phyloP scores from a whole-genome alignment of 805 yeast species.

The Lipomyces yamanashiensis region DNA sequence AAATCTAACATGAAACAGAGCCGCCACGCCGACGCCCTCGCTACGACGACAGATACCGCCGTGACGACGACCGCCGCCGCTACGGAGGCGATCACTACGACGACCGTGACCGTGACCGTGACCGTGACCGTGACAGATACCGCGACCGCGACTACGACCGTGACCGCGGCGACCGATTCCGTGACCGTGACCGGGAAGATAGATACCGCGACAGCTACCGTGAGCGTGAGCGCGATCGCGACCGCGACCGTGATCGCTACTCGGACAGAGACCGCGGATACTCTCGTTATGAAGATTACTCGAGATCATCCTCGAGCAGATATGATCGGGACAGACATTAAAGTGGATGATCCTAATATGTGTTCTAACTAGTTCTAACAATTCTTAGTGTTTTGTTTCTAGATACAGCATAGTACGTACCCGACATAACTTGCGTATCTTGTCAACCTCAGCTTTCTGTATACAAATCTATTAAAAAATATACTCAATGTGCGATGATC shows the following conservation, averaged over 20 bases:
- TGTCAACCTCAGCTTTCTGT: too few relatives aligned
- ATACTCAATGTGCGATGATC: too few relatives aligned
- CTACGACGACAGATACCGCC: constrained; percentile 29
- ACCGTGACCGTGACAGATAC: constrained; percentile 25
- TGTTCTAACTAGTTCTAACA: background rate
- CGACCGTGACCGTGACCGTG: constrained; percentile 32
- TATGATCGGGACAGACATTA: constrained; percentile 15
- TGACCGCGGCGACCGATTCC: constrained; percentile 25
- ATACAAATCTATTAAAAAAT: too few relatives aligned
- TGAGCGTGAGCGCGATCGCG: constrained; percentile 20
- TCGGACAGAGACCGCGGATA: constrained; percentile 22
- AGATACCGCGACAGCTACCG: constrained; percentile 18
- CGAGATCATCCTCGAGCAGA: constrained; percentile 10
- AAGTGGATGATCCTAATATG: background rate
- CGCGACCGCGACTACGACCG: constrained; percentile 18
- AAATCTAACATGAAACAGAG: background rate
- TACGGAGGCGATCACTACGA: constrained; percentile 26
- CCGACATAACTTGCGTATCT: too few relatives aligned
- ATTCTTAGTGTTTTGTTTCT: background rate
- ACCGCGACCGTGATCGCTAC: constrained; percentile 13
- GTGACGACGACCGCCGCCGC: constrained; percentile 31
- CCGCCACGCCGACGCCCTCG: constrained; percentile 20
- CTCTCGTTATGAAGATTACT: constrained; percentile 21
- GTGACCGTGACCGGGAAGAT: constrained; percentile 19
- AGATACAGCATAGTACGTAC: too few relatives aligned